Conservation (phyloP, 1,284 basidiomycete genomes). For the Ganoderma lucidum region DNA sequence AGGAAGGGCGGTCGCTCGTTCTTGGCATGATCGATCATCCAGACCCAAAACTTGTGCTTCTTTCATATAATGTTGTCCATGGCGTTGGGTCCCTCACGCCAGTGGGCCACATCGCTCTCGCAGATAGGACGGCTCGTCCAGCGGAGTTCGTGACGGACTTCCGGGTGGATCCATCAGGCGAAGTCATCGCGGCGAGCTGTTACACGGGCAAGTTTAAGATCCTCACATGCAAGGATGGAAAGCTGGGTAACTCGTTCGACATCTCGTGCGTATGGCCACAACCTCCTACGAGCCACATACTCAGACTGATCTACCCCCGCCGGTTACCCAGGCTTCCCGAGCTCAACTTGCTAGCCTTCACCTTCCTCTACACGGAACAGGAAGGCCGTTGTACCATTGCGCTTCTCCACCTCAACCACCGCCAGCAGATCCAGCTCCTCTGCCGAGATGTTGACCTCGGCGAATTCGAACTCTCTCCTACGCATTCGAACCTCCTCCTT, state of each 20-base stretch:
- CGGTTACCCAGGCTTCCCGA: conserved; percentile 67
- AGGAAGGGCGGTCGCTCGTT: conserved; percentile 56
- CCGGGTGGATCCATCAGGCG: conserved; percentile 66
- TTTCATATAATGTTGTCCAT: conserved; percentile 54
- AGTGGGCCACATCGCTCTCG: conserved; percentile 56
- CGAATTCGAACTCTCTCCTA: conserved; percentile 60
- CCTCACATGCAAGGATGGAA: conserved; percentile 60
- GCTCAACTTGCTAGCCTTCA: conserved; percentile 75
- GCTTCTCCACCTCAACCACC: conserved; percentile 75
- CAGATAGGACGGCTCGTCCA: conserved; percentile 60
- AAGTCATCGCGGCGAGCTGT: conserved; percentile 66
- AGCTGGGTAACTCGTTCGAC: conserved; percentile 65
- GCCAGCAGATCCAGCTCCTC: conserved; percentile 65
- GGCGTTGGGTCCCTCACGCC: conserved; percentile 48
- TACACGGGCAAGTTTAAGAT: conserved; percentile 76
- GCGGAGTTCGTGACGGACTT: conserved; percentile 76
- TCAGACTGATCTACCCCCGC: conserved; percentile 14
- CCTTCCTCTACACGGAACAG: conserved; percentile 60
- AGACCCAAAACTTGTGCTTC: conserved; percentile 70
- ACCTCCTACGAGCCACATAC: not conserved
- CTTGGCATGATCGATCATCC: conserved; percentile 77
- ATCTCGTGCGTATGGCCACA: conserved; percentile 58
- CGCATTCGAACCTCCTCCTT: conserved; percentile 57
- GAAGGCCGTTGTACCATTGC: conserved; percentile 61
- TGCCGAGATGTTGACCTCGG: conserved; percentile 62